Conservation (phyloP, 2,329 filamentous ascomycete genomes). For the Ophiosphaerella herpotricha region DNA sequence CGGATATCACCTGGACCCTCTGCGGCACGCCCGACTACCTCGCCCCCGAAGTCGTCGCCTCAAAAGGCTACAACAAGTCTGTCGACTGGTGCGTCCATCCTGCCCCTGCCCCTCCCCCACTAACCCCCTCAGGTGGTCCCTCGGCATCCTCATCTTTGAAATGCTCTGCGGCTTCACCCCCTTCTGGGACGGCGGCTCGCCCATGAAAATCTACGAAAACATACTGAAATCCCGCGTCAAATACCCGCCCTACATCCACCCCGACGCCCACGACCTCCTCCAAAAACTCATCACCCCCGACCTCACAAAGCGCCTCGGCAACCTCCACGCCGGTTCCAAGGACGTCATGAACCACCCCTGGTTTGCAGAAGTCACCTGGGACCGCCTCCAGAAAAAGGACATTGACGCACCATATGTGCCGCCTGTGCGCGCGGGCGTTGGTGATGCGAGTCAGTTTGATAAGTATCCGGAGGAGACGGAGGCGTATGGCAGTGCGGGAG, state of each 20-base stretch:
- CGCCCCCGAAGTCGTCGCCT: conserved; percentile 96
- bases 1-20: conserved; percentile 98
- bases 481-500: conserved; percentile 77
- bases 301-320: conserved; percentile 91
- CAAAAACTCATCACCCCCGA: conserved; percentile 93
- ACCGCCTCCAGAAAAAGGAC: conserved; percentile 89
- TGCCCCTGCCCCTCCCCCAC: background rate
- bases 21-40: conserved; percentile 98
- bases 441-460: conserved; percentile 97
- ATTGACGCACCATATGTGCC: conserved; percentile 98
- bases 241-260: conserved; percentile 94
- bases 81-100: conserved; percentile 82
- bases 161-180: conserved; percentile 99
- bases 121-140: conserved; percentile 76
- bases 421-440: conserved; percentile 88
- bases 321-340: conserved; percentile 84
- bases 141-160: conserved; percentile 98
- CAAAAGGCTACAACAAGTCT: conserved; percentile 99
- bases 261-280: conserved; percentile 89
- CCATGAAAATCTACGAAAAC: conserved; percentile 99
- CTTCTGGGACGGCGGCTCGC: conserved; percentile 97
- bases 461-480: conserved; percentile 97
- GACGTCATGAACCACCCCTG: conserved; percentile 96
- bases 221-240: conserved; percentile 95
- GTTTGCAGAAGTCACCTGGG: conserved; percentile 99